Base-by-base conservation (phyloP, 108 stramenopile species). In the Cyclostephanos invisitatus region DNA sequence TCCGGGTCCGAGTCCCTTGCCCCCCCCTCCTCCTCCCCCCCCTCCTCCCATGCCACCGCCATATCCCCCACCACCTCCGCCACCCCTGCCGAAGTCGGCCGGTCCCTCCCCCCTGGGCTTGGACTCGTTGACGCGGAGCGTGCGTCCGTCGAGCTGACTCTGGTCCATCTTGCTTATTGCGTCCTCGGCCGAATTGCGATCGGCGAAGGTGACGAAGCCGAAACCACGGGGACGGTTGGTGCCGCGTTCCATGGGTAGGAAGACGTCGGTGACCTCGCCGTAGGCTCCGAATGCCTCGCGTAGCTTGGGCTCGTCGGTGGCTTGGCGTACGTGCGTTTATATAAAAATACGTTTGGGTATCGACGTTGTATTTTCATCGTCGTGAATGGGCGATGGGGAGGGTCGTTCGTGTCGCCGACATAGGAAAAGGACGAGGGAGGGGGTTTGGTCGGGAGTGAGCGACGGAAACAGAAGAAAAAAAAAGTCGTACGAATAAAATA, bases 221-320 rank as follows among this genome's bases (percentile, higher is more conserved):
- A 86, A 86, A 24, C 85, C 85, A 10, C 85, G 68, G 28, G 83
- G 83, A 40, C 85, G 82, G 24, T 70, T 68, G 50, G 85, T 78
- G 62, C 77, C 71, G 15, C 85, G 75, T 47, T 83, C 84, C 74
- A 68, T 83, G 82, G 84, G 84, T 53, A 87, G 64, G 82, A 83
- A 85, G 62, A 83, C 84, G 59, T 83, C 83, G 58, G 68, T 85
- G 7, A 87, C 82, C 9, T 54, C 29, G 51, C 81, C 86, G 80
- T 65, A 82, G 64, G 77, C 77, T 11, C 68, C 84, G 67, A 83
- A 87, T 51, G 57, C 66, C 60, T 84, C 72, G 56, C 75, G 77
- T 15, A 87, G 75, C 29, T 73, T 62, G 46, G 79, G 65, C 72
- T 84, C 82, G 73, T 83, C 78, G 64, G 78, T 83, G 74, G 82